A percentile compares a stretch with the other conserved stretches of the same genome.
These are phyloP conservation scores for Aspergillus sparsus DNA, from an alignment of 495 filamentous ascomycete species.

Conservation along the genomic window DNA sequence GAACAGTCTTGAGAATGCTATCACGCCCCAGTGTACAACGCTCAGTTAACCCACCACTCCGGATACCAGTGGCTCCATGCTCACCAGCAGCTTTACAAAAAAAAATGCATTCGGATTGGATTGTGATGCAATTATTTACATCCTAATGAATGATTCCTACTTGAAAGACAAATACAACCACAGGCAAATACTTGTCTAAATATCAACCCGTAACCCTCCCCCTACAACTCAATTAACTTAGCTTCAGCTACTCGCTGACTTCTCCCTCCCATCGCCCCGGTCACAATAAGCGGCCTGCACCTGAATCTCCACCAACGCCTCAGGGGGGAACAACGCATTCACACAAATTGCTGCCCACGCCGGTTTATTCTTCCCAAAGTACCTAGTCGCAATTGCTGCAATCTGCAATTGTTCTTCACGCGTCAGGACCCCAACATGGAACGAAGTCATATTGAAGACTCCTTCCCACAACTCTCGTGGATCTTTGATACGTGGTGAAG, in stretches of 20 bases:
- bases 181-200: no score
- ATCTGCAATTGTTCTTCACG: background rate
- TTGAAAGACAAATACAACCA: no score
- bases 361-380: background rate
- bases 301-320: slow-evolving; percentile 6
- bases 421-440: background rate
- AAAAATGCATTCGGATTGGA: no score
- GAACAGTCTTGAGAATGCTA: no score
- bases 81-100: no score
- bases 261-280: background rate
- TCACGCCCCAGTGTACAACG: no score
- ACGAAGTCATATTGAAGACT: background rate
- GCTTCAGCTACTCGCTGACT: background rate
- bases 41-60: no score
- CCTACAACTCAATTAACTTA: no score
- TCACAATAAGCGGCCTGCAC: slow-evolving; percentile 1
- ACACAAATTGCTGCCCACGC: background rate
- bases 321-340: background rate
- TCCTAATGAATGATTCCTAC: no score
- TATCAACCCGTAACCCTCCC: no score
- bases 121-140: no score
- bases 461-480: background rate
- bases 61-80: no score
- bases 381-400: background rate
- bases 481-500: background rate